phyloP scores from a whole-genome alignment of 331 rosid genomes.

The Rosa hybrid region DNA sequence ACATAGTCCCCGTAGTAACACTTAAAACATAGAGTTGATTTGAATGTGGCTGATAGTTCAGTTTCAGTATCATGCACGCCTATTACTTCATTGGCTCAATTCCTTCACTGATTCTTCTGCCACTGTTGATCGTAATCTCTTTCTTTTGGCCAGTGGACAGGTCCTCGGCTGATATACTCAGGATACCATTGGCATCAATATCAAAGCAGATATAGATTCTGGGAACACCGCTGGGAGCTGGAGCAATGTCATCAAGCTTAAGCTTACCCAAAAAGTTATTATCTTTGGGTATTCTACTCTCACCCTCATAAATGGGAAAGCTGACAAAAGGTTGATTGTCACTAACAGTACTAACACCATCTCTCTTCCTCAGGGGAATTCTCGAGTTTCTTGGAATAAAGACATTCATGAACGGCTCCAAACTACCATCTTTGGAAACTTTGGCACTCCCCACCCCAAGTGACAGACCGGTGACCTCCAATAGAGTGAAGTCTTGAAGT shows the following conservation, averaged over 20 bases:
- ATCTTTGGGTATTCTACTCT: not conserved
- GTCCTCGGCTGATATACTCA: not conserved
- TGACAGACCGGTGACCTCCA: not conserved
- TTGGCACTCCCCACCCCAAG: not conserved
- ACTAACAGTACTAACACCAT: too few species aligned
- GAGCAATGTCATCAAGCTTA: not conserved
- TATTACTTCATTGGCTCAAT: not conserved
- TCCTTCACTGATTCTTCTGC: constrained; percentile 20
- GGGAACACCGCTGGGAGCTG: not conserved
- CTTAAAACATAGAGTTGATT: not conserved
- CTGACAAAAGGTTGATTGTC: too few species aligned
- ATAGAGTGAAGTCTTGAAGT: not conserved
- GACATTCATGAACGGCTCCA: not conserved
- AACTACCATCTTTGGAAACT: not conserved
- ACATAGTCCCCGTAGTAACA: not conserved
- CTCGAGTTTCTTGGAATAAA: not conserved
- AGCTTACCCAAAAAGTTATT: not conserved
- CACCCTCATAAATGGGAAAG: not conserved
- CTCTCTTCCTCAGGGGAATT: not conserved
- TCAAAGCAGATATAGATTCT: not conserved
- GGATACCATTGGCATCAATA: not conserved
- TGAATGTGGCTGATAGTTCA: not conserved
- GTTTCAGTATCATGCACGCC: not conserved
- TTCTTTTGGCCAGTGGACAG: not conserved
- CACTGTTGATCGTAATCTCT: not conserved